These are phyloP conservation scores for Saccharum hybrid DNA, from an alignment of 202 grass and related monocot genomes.

Conservation along the genomic window DNA sequence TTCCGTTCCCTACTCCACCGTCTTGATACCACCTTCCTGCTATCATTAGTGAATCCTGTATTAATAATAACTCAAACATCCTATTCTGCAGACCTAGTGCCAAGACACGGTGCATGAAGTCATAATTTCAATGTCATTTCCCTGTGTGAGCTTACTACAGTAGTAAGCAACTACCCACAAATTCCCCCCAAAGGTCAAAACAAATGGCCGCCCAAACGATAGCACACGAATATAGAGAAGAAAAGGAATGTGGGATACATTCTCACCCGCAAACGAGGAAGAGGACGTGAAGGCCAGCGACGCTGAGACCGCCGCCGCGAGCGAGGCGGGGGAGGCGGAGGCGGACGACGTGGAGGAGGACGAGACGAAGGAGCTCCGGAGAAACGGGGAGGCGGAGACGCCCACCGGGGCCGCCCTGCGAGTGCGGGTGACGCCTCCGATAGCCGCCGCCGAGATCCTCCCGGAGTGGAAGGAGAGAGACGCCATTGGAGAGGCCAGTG, in stretches of 20 bases:
- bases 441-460: conserved; percentile 48
- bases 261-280: conserved; percentile 69
- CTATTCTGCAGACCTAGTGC: background rate
- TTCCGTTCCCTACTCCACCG: background rate
- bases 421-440: conserved; percentile 45
- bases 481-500: conserved; percentile 45
- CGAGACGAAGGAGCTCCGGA: conserved; percentile 50
- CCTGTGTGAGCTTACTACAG: background rate
- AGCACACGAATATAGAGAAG: background rate
- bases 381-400: conserved; percentile 45
- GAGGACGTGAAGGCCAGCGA: conserved; percentile 60
- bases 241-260: background rate
- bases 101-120: background rate
- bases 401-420: conserved; percentile 13
- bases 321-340: conserved; percentile 39
- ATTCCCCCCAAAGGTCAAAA: background rate
- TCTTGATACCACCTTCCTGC: background rate
- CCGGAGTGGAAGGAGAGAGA: conserved; percentile 57
- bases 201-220: background rate
- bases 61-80: background rate
- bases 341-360: conserved; percentile 37
- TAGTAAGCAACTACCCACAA: background rate
- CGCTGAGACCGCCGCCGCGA: conserved; percentile 51
- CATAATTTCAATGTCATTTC: background rate
- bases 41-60: background rate